These are phyloP conservation scores for Malus hybrid DNA, from an alignment of 331 rosid genomes.

Conservation along the genomic window DNA sequence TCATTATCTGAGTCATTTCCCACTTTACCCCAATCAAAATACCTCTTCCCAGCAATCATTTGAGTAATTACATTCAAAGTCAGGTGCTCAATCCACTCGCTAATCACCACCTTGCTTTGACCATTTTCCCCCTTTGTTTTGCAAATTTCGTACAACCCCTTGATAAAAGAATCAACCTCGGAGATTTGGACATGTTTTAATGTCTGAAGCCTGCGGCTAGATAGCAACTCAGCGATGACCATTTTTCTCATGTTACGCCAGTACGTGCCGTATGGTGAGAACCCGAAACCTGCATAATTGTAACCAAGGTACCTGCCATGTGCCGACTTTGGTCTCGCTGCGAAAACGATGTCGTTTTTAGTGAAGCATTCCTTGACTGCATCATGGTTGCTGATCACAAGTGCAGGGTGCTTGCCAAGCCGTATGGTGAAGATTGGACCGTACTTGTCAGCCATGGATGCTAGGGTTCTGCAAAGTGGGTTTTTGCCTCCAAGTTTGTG, in stretches of 20 bases:
- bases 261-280: slow-evolving; percentile 38
- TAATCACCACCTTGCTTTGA: slow-evolving; percentile 8
- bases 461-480: slow-evolving; percentile 32
- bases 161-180: slow-evolving; percentile 30
- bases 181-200: slow-evolving; percentile 28
- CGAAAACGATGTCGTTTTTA: slow-evolving; percentile 36
- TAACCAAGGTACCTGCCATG: slow-evolving; percentile 41
- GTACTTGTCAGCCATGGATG: slow-evolving; percentile 35
- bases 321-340: slow-evolving; percentile 32
- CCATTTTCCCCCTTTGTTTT: slow-evolving; percentile 19
- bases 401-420: slow-evolving; percentile 31
- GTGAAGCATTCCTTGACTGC: slow-evolving; percentile 53
- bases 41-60: slow-evolving; percentile 50
- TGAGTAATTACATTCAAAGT: slow-evolving; percentile 31
- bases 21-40: slow-evolving; percentile 15
- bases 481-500: slow-evolving; percentile 19
- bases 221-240: slow-evolving; percentile 39
- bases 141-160: slow-evolving; percentile 15
- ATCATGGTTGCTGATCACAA: slow-evolving; percentile 39
- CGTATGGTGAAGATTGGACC: slow-evolving; percentile 49
- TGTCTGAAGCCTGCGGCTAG: slow-evolving; percentile 33
- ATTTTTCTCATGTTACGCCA: slow-evolving; percentile 61
- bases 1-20: slow-evolving; percentile 15
- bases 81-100: slow-evolving; percentile 32
- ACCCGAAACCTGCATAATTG: slow-evolving; percentile 42